Base-by-base conservation (phyloP, 352 stramenopile genomes). In the Globisporangium mamillatum region DNA sequence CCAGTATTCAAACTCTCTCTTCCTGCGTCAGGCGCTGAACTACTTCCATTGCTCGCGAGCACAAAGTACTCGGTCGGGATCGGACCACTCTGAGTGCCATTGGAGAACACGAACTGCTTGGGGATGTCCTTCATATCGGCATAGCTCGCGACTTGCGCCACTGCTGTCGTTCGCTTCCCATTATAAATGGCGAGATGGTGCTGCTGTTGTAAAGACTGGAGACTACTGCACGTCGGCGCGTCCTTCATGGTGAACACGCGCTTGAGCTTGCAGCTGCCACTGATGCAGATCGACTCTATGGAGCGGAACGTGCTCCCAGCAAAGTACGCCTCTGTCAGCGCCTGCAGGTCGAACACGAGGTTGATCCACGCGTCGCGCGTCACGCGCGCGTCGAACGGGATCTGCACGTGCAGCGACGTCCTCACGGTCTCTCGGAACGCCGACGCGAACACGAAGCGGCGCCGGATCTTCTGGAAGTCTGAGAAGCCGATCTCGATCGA, bases 221-320 rank as follows among this genome's bases (percentile, higher is more conserved):
- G 56, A 4, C 29, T 7, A 9, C 53, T 65, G 34, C 74, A 69
- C 29, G 56, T 63, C 0, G 89, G 89, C 8, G 83, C 81, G 41
- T 96, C 86, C 53, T 95, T 96, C 79, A 93, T 92, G 5, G 88
- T 95, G 67, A 96, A 96, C 44, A 96, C 76, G 5, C 85, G 82
- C 67, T 93, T 92, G 20, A 95, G 74, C 9, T 82, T 76, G 60
- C 86, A 96, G 46, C 75, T 90, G 2, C 88, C 88, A 25, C 77
- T 82, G 55, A 95, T 78, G 48, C 76, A 86, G 56, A 96, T 74
- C 6, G 82, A 90, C 60, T 96, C 89, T 73, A 94, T 88, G 6
- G 82, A 90, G 9, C 88, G 84, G 64, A 84, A 92, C 16, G 76
- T 80, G 4, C 75, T 77, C 5, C 75, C 74, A 12, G 72, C 50